Conservation (phyloP, 306 rosid species). For the Trifolium pratense region DNA sequence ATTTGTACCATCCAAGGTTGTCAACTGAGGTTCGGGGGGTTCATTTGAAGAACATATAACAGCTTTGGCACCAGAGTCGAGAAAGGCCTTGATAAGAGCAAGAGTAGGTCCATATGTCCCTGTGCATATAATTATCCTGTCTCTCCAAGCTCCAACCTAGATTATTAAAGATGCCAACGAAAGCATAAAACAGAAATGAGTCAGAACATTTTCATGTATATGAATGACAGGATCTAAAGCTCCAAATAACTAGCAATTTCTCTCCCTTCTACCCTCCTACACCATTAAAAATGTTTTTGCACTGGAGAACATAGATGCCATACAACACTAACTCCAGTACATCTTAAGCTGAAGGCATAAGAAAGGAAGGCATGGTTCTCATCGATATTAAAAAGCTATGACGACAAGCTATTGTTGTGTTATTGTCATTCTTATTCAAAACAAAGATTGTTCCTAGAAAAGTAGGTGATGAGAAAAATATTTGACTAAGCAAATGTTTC, state of each 20-base stretch:
- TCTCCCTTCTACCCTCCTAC: constrained; percentile 7
- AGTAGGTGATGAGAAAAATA: constrained; percentile 1
- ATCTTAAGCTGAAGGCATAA: constrained; percentile 2
- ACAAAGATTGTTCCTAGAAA: constrained; percentile 14
- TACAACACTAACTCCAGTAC: constrained; percentile 14
- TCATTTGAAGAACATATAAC: constrained; percentile 82
- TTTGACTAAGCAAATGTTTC: not conserved
- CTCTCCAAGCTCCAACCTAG: constrained; percentile 99
- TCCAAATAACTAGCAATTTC: constrained; percentile 19
- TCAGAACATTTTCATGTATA: constrained; percentile 28
- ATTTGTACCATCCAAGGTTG: constrained; percentile 56
- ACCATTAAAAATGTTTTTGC: constrained; percentile 11
- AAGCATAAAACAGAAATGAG: constrained; percentile 31
- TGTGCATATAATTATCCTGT: constrained; percentile 86
- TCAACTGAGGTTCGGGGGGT: constrained; percentile 68
- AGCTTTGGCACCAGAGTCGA: constrained; percentile 91
- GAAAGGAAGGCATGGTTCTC: constrained; percentile 32
- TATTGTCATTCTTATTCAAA: constrained; percentile 33
- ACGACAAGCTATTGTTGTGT: not conserved
- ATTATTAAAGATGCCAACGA: constrained; percentile 42
- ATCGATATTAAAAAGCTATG: constrained; percentile 1
- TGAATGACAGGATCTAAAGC: constrained; percentile 35
- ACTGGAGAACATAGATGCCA: constrained; percentile 27
- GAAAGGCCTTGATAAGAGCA: constrained; percentile 75
- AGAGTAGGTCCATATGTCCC: constrained; percentile 83